phyloP scores from a whole-genome alignment of 2,329 filamentous ascomycete species.

The Hortaea sp. region DNA sequence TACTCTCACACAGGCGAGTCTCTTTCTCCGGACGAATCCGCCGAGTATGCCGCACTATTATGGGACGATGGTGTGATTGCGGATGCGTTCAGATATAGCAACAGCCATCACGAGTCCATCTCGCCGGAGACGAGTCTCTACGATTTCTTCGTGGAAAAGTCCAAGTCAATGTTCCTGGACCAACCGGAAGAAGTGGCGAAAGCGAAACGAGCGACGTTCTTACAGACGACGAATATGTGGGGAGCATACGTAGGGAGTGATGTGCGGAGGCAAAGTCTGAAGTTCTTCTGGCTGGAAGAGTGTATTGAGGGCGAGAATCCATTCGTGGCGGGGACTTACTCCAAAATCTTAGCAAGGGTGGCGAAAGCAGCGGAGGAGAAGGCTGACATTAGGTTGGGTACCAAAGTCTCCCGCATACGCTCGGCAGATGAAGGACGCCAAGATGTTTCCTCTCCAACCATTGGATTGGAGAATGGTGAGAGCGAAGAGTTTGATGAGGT shows the following conservation, averaged over 20 bases:
- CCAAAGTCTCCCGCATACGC: conserved; percentile 36
- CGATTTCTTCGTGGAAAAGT: conserved; percentile 45
- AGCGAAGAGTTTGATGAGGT: conserved; percentile 53
- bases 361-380: conserved; percentile 46
- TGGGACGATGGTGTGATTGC: conserved; percentile 54
- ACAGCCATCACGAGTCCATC: conserved; percentile 45
- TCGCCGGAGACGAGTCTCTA: conserved; percentile 43
- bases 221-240: conserved; percentile 55
- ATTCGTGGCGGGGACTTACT: conserved; percentile 53
- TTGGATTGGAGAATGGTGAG: conserved; percentile 39
- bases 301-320: conserved; percentile 62
- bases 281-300: conserved; percentile 70
- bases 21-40: conserved; percentile 34
- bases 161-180: conserved; percentile 32
- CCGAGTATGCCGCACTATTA: conserved; percentile 40
- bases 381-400: conserved; percentile 44
- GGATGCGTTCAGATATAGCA: conserved; percentile 57
- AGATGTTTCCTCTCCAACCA: conserved; percentile 31
- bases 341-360: conserved; percentile 49
- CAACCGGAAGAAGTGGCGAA: conserved; percentile 27
- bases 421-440: conserved; percentile 11
- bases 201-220: conserved; percentile 38
- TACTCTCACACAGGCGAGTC: conserved; percentile 48
- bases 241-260: conserved; percentile 61
- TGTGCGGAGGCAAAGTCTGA: conserved; percentile 55